Percentiles rank a stretch among this genome's conserved stretches.
Conservation (phyloP, 2,329 filamentous ascomycete genomes). For the Phialocephala sp. region DNA sequence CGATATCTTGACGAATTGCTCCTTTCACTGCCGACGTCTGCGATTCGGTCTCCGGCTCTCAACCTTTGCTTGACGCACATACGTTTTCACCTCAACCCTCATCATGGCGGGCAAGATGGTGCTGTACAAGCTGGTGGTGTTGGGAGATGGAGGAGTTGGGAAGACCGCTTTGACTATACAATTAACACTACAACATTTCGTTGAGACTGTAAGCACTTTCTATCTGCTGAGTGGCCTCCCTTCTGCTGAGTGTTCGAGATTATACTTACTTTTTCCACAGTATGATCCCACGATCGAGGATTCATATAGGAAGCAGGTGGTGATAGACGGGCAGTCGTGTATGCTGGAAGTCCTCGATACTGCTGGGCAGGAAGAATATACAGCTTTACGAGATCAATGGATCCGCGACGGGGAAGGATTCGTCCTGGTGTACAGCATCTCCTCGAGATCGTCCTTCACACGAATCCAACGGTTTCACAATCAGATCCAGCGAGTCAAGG, state of each 20-base stretch:
- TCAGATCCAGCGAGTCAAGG: constrained; percentile 97
- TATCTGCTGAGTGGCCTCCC: not conserved
- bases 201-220: constrained; percentile 74
- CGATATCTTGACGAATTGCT: constrained; percentile 27
- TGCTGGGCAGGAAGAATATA: constrained; percentile 98
- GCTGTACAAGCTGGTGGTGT: constrained; percentile 92
- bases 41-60: constrained; percentile 22
- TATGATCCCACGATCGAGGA: constrained; percentile 90
- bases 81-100: constrained; percentile 24
- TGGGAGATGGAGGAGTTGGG: constrained; percentile 91
- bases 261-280: constrained; percentile 36
- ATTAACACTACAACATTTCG: constrained; percentile 97
- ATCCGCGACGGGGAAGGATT: constrained; percentile 98
- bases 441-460: constrained; percentile 91
- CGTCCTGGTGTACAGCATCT: constrained; percentile 97
- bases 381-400: constrained; percentile 95
- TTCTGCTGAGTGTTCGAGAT: constrained; percentile 10
- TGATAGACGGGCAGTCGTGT: constrained; percentile 93
- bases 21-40: constrained; percentile 19
- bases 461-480: constrained; percentile 96
- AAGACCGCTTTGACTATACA: constrained; percentile 96
- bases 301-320: constrained; percentile 85
- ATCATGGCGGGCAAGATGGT: constrained; percentile 78
- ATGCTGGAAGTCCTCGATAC: constrained; percentile 98
- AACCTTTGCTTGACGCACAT: constrained; percentile 22